Conservation (phyloP, 2,329 filamentous ascomycete genomes). For the Phaeophleospora eucalypticola region DNA sequence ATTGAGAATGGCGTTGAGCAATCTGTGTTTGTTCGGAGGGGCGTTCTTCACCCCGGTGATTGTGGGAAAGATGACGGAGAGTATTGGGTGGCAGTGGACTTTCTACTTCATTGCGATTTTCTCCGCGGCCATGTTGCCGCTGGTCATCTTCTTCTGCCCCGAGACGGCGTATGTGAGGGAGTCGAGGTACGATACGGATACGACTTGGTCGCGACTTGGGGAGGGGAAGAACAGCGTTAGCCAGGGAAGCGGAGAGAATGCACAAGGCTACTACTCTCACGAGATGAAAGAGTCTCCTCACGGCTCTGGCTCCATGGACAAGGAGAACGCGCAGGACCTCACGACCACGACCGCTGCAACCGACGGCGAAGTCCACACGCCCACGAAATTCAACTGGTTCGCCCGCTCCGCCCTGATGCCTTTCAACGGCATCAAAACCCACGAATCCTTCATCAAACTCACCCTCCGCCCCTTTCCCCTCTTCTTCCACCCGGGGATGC, state of each 20-base stretch:
- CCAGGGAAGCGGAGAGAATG: not conserved
- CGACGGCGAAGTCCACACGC: not conserved
- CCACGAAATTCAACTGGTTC: constrained; percentile 15
- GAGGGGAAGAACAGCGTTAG: not conserved
- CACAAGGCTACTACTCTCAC: not conserved
- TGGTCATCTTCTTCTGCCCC: constrained; percentile 74
- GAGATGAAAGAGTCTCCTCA: constrained; percentile 3
- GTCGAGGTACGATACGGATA: constrained; percentile 64
- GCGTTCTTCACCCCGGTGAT: constrained; percentile 81
- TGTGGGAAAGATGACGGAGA: constrained; percentile 76
- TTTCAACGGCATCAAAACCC: constrained; percentile 78
- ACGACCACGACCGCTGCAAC: not conserved
- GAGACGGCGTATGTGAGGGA: constrained; percentile 76
- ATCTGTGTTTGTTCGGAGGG: constrained; percentile 66
- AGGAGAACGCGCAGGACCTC: not conserved
- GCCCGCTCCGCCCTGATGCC: constrained; percentile 35
- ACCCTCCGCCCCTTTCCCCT: constrained; percentile 73
- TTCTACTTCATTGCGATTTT: constrained; percentile 90
- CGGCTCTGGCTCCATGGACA: constrained; percentile 5
- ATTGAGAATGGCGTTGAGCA: constrained; percentile 78
- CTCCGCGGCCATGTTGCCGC: constrained; percentile 62
- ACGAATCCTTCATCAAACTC: constrained; percentile 64
- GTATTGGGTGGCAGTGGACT: constrained; percentile 77
- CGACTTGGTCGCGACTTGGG: constrained; percentile 31
- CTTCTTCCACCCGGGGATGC: constrained; percentile 76